A percentile compares a stretch with the other conserved stretches of the same genome.
These are phyloP conservation scores for Chaetomiaceae sp. DNA, from an alignment of 2,329 filamentous ascomycete species.

Conservation along the genomic window DNA sequence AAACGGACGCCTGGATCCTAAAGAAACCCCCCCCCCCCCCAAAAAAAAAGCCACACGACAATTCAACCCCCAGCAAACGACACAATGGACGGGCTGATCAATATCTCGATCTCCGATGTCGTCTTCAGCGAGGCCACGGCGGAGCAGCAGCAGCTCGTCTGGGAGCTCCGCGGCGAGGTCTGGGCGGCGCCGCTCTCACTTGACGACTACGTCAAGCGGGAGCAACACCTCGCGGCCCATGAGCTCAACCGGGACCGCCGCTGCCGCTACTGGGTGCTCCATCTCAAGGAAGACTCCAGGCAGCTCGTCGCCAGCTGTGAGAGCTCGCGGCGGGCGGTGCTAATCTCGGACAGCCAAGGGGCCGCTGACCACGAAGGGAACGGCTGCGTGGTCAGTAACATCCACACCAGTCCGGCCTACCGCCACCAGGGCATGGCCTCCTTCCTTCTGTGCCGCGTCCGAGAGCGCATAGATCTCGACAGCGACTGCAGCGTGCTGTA, in stretches of 20 bases:
- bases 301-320: conserved; percentile 35
- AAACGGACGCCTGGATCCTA: no score
- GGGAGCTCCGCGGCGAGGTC: conserved; percentile 29
- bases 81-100: conserved; percentile 22
- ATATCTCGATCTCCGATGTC: conserved; percentile 23
- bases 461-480: conserved; percentile 32
- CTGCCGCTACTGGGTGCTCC: conserved; percentile 32
- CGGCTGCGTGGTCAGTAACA: conserved; percentile 32
- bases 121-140: conserved; percentile 29
- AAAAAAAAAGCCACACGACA: neutral
- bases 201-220: conserved; percentile 29
- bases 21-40: no score
- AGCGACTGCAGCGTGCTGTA: conserved; percentile 34
- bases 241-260: conserved; percentile 25
- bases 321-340: conserved; percentile 26
- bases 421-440: conserved; percentile 34
- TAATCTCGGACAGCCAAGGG: conserved; percentile 24
- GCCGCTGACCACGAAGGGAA: conserved; percentile 25
- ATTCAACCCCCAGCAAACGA: neutral
- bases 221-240: conserved; percentile 27
- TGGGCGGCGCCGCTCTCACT: conserved; percentile 31
- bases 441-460: conserved; percentile 31
- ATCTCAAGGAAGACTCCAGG: conserved; percentile 26
- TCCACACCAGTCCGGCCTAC: conserved; percentile 34
- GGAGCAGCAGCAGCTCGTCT: conserved; percentile 28